Evolutionary conservation across 345 rosid genomes (phyloP), one percentile per base, ranked within the genome.

Genomic region (Barbarea vulgaris): DNA sequence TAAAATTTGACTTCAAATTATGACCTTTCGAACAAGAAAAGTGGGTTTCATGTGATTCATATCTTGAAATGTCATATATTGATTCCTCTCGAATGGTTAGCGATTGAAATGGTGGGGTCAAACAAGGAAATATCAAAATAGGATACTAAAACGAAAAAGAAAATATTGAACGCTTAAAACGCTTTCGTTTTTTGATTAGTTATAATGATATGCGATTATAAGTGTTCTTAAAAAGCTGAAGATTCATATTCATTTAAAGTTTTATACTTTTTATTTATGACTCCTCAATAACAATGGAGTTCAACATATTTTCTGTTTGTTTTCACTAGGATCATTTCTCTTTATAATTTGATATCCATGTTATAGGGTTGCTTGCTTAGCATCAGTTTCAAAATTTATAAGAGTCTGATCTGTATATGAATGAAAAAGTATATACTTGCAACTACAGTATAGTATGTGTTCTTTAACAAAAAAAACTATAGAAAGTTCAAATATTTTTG

Each of bases 1-100:
- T 42, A 18, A 50, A 76, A 17, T 61, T 68, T 76, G 75, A 76
- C 75, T 76, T 60, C 64, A 22, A 68, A 68, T 61, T 61, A 21
- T 54, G 64, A 52, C 37, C 46, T 51, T 55, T 21, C 24, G 33
- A 1, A 64, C 4, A 14, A 11, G 7, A 53, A 54, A 36, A 68
- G 28, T 3, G 33, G n/a, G 52, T 47, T 74, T 55, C 57, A 17
- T 42, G 22, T 57, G 46, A 46, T 9, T 55, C 64, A 55, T 64
- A 55, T n/a, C n/a, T n/a, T n/a, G n/a, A n/a, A n/a, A n/a, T n/a
- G n/a, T n/a, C n/a, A n/a, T n/a, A n/a, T n/a, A n/a, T n/a, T n/a
- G n/a, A n/a, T n/a, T n/a, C n/a, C n/a, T n/a, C n/a, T n/a, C 33
- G 8, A n/a, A 9, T 9, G 27, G 39, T 31, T 28, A n/a, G 17